Conservation (phyloP, 2,329 filamentous ascomycete species). For the Stemphylium beticola region DNA sequence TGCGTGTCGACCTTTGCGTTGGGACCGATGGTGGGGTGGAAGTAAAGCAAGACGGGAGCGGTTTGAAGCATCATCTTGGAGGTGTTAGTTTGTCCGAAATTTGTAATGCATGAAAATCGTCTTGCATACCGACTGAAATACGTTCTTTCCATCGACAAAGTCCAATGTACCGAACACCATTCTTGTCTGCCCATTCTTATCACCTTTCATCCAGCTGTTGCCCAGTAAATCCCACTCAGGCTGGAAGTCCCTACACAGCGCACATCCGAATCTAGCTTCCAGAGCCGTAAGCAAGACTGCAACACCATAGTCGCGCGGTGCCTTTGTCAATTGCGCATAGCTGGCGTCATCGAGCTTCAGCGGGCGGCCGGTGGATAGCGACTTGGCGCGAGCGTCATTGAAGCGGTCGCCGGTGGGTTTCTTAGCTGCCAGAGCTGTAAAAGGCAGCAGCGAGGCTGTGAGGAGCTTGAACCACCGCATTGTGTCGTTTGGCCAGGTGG, state of each 20-base stretch:
- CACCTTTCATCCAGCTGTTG: conserved; percentile 85
- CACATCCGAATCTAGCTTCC: conserved; percentile 82
- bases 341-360: conserved; percentile 78
- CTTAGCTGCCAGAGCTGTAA: conserved; percentile 68
- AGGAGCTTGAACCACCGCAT: conserved; percentile 72
- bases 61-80: conserved; percentile 87
- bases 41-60: conserved; percentile 86
- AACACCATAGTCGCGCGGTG: conserved; percentile 82
- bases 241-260: conserved; percentile 87
- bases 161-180: conserved; percentile 85
- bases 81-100: neutral
- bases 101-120: accelerated
- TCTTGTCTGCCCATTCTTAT: conserved; percentile 74
- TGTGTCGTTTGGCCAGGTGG: conserved; percentile 45
- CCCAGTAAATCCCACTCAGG: conserved; percentile 90
- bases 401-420: conserved; percentile 71
- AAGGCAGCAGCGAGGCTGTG: conserved; percentile 67
- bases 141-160: conserved; percentile 81
- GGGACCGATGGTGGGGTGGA: conserved; percentile 82
- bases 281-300: conserved; percentile 86
- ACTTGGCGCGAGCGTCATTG: conserved; percentile 71
- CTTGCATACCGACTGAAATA: conserved; percentile 80
- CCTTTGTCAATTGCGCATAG: conserved; percentile 76
- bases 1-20: conserved; percentile 73
- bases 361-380: conserved; percentile 65